These are phyloP conservation scores for Penicillium digitatum DNA, from an alignment of 2,329 filamentous ascomycete species.

Conservation along the genomic window DNA sequence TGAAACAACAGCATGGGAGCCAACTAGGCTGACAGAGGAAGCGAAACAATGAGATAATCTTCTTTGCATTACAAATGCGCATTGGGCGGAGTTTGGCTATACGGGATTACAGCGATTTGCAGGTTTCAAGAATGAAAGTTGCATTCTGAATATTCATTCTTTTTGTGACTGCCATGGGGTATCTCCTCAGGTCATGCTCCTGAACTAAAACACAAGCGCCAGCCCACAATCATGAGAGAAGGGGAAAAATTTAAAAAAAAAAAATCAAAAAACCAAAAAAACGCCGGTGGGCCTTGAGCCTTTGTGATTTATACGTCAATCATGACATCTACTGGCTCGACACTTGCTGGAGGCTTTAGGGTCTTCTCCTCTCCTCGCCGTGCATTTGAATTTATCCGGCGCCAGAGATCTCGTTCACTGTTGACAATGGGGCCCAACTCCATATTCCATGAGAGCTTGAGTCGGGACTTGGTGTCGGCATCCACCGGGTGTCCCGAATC, in stretches of 20 bases:
- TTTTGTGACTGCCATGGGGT: constrained; percentile 28
- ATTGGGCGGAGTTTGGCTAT: constrained; percentile 19
- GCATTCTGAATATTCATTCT: constrained; percentile 12
- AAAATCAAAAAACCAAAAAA: constrained; percentile 7
- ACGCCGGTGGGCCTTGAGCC: constrained; percentile 14
- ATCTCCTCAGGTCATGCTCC: constrained; percentile 30
- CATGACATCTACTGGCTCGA: constrained; percentile 24
- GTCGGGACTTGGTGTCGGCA: constrained; percentile 23
- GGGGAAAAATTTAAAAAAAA: too few species aligned
- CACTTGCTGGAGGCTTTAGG: constrained; percentile 21
- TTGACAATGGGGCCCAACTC: constrained; percentile 55
- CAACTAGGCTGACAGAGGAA: constrained; percentile 31
- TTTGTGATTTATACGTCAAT: constrained; percentile 20
- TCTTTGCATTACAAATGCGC: constrained; percentile 7
- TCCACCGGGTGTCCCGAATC: constrained; percentile 27
- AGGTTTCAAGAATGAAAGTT: constrained; percentile 8
- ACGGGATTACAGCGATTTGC: constrained; percentile 5
- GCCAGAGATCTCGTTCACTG: constrained; percentile 58
- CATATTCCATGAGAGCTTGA: constrained; percentile 31
- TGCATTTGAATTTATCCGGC: constrained; percentile 41
- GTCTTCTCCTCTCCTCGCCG: constrained; percentile 36
- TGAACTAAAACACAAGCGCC: constrained; percentile 18
- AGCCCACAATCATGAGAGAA: constrained; percentile 1
- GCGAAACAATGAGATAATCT: constrained; percentile 21
- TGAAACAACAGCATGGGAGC: constrained; percentile 61